Percentiles rank a stretch among this genome's conserved stretches.
Conservation (phyloP, 345 rosid species). For the Aethionema arabicum region DNA sequence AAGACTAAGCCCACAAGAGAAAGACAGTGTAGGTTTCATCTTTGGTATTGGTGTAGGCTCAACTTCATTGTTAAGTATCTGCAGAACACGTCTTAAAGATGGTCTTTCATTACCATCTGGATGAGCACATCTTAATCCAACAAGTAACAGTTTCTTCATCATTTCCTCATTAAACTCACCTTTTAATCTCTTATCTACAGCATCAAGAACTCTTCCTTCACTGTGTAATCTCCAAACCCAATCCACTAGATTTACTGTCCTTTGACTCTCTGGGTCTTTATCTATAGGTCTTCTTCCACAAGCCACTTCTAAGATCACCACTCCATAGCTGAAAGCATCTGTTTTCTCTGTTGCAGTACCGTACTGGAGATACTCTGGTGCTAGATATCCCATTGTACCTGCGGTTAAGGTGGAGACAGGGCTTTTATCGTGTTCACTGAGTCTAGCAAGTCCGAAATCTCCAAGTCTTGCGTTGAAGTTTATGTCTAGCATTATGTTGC, state of each 20-base stretch:
- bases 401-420: slow-evolving; percentile 94
- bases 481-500: slow-evolving; percentile 85
- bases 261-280: slow-evolving; percentile 57
- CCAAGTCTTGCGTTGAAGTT: slow-evolving; percentile 85
- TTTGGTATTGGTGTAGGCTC: slow-evolving; percentile 54
- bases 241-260: slow-evolving; percentile 83
- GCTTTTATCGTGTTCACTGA: slow-evolving; percentile 89
- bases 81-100: slow-evolving; percentile 80
- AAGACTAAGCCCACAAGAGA: slow-evolving; percentile 62
- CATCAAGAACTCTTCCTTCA: slow-evolving; percentile 70
- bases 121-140: slow-evolving; percentile 82
- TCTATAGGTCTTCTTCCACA: slow-evolving; percentile 94
- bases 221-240: slow-evolving; percentile 84
- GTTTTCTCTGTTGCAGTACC: slow-evolving; percentile 93
- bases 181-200: slow-evolving; percentile 68
- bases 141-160: slow-evolving; percentile 78
- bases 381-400: slow-evolving; percentile 95
- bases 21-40: slow-evolving; percentile 77
- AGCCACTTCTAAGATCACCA: slow-evolving; percentile 82
- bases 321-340: slow-evolving; percentile 87
- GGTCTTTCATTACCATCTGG: slow-evolving; percentile 79
- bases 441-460: slow-evolving; percentile 92
- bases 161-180: slow-evolving; percentile 61
- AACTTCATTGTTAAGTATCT: slow-evolving; percentile 69
- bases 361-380: slow-evolving; percentile 93